Conservation (phyloP, 2,329 filamentous ascomycete species). For the Trichoderma sp. region DNA sequence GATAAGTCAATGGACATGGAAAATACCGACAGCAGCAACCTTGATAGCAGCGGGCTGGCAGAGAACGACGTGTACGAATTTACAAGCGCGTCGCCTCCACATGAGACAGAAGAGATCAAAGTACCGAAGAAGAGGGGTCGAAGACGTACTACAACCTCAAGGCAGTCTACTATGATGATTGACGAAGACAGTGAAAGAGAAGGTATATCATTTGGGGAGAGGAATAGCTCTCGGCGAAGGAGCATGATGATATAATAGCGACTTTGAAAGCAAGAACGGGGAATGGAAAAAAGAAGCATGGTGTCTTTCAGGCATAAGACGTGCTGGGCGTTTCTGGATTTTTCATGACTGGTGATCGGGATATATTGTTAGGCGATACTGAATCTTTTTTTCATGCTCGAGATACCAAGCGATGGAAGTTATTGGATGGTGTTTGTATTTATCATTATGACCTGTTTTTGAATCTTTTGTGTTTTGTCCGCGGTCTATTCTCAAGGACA, state of each 20-base stretch:
- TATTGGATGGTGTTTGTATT: conserved; percentile 40
- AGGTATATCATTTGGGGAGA: conserved; percentile 36
- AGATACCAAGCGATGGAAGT: conserved; percentile 46
- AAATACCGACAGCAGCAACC: not conserved
- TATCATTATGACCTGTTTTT: conserved; percentile 33
- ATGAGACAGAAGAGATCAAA: conserved; percentile 38
- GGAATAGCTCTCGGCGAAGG: conserved; percentile 51
- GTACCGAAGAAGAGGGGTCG: conserved; percentile 36
- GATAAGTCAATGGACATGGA: conserved; percentile 29
- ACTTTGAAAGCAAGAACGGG: conserved; percentile 37
- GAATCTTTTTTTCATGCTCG: conserved; percentile 38
- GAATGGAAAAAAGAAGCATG: conserved; percentile 26
- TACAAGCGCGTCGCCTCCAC: conserved; percentile 50
- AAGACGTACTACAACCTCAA: conserved; percentile 43
- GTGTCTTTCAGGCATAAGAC: conserved; percentile 33
- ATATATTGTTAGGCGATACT: conserved; percentile 36
- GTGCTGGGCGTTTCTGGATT: conserved; percentile 38
- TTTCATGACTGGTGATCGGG: conserved; percentile 30
- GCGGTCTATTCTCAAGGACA: conserved; percentile 31
- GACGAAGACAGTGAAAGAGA: conserved; percentile 47
- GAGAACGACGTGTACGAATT: conserved; percentile 61
- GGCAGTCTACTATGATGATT: conserved; percentile 47
- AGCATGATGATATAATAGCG: conserved; percentile 58
- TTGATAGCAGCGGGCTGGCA: conserved; percentile 34
- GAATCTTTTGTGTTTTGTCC: conserved; percentile 30